Evolutionary conservation across 148 eudicot species (phyloP).

Genomic region (Chenopodium berlandieri): DNA sequence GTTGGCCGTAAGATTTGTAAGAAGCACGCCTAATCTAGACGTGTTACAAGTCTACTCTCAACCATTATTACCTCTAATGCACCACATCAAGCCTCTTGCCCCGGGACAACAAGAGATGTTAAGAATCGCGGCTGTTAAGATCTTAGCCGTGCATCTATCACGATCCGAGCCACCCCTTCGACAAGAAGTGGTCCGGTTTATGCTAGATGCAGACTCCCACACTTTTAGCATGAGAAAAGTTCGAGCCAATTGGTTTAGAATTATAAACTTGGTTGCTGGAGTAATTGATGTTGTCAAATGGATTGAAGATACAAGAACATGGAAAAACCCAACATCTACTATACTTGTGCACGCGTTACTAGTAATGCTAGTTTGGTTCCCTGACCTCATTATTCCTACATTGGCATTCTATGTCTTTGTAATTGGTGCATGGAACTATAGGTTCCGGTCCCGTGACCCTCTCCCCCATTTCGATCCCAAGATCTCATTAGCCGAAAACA

Average conservation of each 20-base stretch:
- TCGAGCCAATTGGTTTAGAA: conserved; percentile 77
- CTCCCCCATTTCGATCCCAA: conserved; percentile 84
- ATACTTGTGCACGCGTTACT: conserved; percentile 77
- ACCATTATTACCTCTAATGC: conserved; percentile 76
- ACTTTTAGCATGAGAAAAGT: conserved; percentile 87
- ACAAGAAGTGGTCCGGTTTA: conserved; percentile 63
- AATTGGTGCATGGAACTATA: conserved; percentile 78
- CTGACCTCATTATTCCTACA: conserved; percentile 82
- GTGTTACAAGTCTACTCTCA: conserved; percentile 76
- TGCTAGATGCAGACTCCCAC: conserved; percentile 73
- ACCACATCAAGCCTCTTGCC: conserved; percentile 78
- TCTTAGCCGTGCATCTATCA: conserved; percentile 56
- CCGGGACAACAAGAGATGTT: conserved; percentile 70
- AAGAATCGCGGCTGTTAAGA: conserved; percentile 50
- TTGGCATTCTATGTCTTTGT: conserved; percentile 74
- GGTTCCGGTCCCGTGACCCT: conserved; percentile 47
- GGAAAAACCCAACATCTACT: conserved; percentile 91
- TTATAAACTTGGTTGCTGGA: conserved; percentile 64
- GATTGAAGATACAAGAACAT: conserved; percentile 81
- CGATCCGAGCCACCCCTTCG: conserved; percentile 87
- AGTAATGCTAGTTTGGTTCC: conserved; percentile 89
- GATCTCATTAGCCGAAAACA: conserved; percentile 63
- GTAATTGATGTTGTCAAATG: conserved; percentile 64
- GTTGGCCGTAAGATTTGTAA: conserved; percentile 66
- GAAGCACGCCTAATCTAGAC: conserved; percentile 59